phyloP scores from a whole-genome alignment of 352 stramenopile species.

The Pythium grandisporangium region DNA sequence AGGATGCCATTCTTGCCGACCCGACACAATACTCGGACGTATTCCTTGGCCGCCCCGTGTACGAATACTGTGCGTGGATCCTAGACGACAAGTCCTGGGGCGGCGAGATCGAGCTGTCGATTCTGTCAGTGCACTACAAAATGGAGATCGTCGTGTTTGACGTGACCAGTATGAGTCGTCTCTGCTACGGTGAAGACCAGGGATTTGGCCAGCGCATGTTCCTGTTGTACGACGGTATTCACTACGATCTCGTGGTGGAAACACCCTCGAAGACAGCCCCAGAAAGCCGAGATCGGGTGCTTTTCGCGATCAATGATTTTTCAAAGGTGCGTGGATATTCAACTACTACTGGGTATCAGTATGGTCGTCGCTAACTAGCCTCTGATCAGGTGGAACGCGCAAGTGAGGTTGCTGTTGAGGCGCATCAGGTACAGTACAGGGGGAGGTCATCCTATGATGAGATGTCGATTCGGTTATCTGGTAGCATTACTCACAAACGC shows the following conservation, averaged over 20 bases:
- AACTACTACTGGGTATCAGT: not conserved
- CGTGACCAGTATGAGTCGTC: slow-evolving; percentile 74
- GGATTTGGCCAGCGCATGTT: slow-evolving; percentile 79
- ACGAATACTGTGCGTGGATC: slow-evolving; percentile 84
- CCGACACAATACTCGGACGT: slow-evolving; percentile 62
- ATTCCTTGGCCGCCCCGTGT: slow-evolving; percentile 64
- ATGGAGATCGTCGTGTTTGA: slow-evolving; percentile 84
- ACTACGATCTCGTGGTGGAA: slow-evolving; percentile 80
- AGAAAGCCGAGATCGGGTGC: slow-evolving; percentile 41
- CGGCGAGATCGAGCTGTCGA: slow-evolving; percentile 82
- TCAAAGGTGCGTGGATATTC: slow-evolving; percentile 30
- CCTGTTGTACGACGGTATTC: slow-evolving; percentile 79
- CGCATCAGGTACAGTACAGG: slow-evolving; percentile 39
- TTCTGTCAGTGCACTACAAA: slow-evolving; percentile 65
- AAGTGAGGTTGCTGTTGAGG: slow-evolving; percentile 73
- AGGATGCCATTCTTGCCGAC: slow-evolving; percentile 55
- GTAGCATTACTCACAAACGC: not conserved
- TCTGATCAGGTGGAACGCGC: slow-evolving; percentile 48
- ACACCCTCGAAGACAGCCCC: slow-evolving; percentile 27
- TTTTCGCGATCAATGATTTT: slow-evolving; percentile 83
- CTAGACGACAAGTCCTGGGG: slow-evolving; percentile 75
- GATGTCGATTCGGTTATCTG: not conserved
- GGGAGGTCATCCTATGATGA: too few species aligned
- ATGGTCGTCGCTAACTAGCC: not conserved
- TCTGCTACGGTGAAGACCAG: slow-evolving; percentile 79